Percentiles rank a stretch among this genome's conserved stretches.
Evolutionary conservation across 2,329 filamentous ascomycete genomes (phyloP).

Genomic region (Phialemoniopsis sp.): DNA sequence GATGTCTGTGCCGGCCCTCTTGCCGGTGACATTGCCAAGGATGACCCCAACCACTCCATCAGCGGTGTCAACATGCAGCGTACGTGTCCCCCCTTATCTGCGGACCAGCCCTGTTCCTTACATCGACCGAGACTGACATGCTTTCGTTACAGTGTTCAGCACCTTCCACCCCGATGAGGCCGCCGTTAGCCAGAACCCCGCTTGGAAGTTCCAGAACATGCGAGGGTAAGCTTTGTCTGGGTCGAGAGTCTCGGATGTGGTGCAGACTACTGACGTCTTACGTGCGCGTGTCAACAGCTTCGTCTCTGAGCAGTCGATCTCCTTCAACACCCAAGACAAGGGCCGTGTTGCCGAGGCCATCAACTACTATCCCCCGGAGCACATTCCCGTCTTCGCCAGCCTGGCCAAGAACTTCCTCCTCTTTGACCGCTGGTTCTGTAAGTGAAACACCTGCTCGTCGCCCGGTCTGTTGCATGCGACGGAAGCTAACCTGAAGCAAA

Average conservation of each 20-base stretch:
- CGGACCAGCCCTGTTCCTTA: neutral
- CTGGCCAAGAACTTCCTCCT: constrained; percentile 37
- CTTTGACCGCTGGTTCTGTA: constrained; percentile 34
- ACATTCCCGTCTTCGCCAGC: constrained; percentile 31
- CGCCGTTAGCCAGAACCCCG: constrained; percentile 6
- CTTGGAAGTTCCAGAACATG: constrained; percentile 20
- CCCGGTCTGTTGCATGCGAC: neutral
- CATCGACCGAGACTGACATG: constrained; percentile 28
- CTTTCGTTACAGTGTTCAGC: constrained; percentile 8
- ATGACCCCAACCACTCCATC: constrained; percentile 38
- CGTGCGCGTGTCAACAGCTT: constrained; percentile 20
- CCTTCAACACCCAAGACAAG: constrained; percentile 25
- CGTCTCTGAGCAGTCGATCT: constrained; percentile 32
- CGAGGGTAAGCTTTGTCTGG: constrained; percentile 12
- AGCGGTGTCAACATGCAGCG: constrained; percentile 33
- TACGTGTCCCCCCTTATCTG: constrained; percentile 6
- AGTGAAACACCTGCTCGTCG: no score
- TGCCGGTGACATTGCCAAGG: constrained; percentile 29
- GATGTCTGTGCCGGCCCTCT: constrained; percentile 28
- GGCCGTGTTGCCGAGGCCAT: constrained; percentile 33
- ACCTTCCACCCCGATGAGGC: constrained; percentile 11
- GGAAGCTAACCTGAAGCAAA: neutral
- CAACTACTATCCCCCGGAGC: constrained; percentile 35
- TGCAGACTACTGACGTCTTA: neutral
- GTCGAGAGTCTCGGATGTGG: no score